A percentile compares a stretch with the other conserved stretches of the same genome.
Evolutionary conservation across 768 basidiomycete genomes (phyloP).

Genomic region (Cystofilobasidium bisporidii): DNA sequence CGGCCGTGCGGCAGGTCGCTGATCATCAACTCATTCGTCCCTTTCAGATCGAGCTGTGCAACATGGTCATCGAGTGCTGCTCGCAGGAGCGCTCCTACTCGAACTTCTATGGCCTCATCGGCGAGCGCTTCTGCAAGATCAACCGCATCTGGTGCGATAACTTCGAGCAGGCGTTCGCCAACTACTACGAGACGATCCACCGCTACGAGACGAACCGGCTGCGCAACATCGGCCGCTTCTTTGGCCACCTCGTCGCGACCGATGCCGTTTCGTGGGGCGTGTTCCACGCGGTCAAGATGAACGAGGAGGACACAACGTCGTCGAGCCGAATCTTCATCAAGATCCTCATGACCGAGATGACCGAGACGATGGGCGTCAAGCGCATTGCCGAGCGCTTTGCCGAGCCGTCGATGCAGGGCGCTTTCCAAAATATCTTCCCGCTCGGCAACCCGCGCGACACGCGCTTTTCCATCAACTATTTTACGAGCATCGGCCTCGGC

Average conservation of each 20-base stretch:
- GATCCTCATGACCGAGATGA: constrained; percentile 90
- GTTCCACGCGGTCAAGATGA: constrained; percentile 76
- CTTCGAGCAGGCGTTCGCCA: constrained; percentile 74
- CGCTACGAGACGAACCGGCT: constrained; percentile 97
- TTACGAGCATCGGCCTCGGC: constrained; percentile 87
- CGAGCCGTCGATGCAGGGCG: constrained; percentile 65
- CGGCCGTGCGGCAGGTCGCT: neutral
- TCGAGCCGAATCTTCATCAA: constrained; percentile 95
- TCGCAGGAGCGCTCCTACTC: constrained; percentile 98
- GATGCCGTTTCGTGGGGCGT: constrained; percentile 86
- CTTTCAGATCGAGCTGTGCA: constrained; percentile 75
- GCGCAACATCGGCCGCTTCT: constrained; percentile 93
- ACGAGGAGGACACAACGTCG: constrained; percentile 94
- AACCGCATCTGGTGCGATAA: constrained; percentile 88
- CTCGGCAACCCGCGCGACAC: constrained; percentile 94
- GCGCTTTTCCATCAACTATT: constrained; percentile 93
- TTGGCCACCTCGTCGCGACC: constrained; percentile 77
- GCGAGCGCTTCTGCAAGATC: constrained; percentile 92
- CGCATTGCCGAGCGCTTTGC: constrained; percentile 77
- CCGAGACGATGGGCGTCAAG: constrained; percentile 86
- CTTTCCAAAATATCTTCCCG: constrained; percentile 82
- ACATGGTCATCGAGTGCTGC: constrained; percentile 99
- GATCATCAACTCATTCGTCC: neutral
- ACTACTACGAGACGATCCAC: constrained; percentile 93
- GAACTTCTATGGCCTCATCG: constrained; percentile 90